Percentiles rank a stretch among this genome's conserved stretches.
phyloP scores from a whole-genome alignment of 306 rosid genomes.

The Quercus alba region DNA sequence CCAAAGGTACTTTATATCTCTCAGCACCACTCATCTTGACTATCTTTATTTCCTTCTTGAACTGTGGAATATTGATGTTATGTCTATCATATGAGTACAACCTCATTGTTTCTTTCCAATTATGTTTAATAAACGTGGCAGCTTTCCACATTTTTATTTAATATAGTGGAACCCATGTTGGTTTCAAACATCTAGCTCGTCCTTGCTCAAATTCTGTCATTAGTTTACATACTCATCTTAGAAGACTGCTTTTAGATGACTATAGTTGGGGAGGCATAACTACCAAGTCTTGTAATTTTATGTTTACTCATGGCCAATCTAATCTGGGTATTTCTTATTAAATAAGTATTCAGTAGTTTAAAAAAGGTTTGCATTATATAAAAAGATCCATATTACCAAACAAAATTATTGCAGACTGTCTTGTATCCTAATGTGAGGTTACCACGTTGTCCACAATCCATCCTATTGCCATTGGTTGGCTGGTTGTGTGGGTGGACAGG shows the following conservation, averaged over 20 bases:
- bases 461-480: too few species aligned
- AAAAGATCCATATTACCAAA: too few species aligned
- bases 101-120: neutral
- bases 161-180: neutral
- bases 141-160: neutral
- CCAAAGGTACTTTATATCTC: constrained; percentile 62
- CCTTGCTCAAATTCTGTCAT: neutral
- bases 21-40: neutral
- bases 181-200: neutral
- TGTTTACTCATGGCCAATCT: too few species aligned
- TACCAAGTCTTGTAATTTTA: neutral
- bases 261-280: neutral
- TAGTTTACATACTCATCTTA: neutral
- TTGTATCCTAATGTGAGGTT: too few species aligned
- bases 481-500: too few species aligned
- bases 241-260: neutral
- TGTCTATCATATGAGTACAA: neutral
- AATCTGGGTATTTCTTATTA: too few species aligned
- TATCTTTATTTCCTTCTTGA: constrained; percentile 7
- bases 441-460: too few species aligned
- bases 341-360: neutral
- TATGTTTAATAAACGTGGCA: neutral
- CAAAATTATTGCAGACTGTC: too few species aligned
- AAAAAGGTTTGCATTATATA: too few species aligned
- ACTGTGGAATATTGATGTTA: neutral